phyloP scores from a whole-genome alignment of 768 basidiomycete species.

The Crepidotus variabilis region DNA sequence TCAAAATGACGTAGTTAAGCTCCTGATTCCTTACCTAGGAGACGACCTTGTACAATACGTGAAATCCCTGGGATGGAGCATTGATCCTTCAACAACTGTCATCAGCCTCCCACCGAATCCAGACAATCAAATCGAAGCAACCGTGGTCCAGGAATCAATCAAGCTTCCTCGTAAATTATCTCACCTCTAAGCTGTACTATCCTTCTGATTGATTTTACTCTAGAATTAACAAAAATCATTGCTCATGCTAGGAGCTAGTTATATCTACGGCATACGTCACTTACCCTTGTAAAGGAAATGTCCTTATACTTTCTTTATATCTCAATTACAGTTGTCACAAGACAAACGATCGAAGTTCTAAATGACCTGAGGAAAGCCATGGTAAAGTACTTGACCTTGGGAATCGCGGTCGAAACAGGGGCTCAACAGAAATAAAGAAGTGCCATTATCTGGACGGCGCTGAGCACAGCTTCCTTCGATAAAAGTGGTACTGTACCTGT shows the following conservation, averaged over 20 bases:
- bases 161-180: slow-evolving; percentile 79
- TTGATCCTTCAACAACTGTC: slow-evolving; percentile 50
- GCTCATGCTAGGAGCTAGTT: slow-evolving; percentile 54
- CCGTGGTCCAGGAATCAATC: slow-evolving; percentile 79
- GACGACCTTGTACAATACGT: slow-evolving; percentile 57
- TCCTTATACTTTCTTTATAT: too few relatives aligned
- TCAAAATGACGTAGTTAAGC: background rate
- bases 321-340: too few relatives aligned
- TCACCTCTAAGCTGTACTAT: background rate
- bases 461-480: too few relatives aligned
- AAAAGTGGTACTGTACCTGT: too few relatives aligned
- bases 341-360: too few relatives aligned
- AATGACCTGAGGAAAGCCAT: too few relatives aligned
- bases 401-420: too few relatives aligned
- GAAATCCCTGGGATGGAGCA: slow-evolving; percentile 62
- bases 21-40: slow-evolving; percentile 30
- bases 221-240: slow-evolving; percentile 76
- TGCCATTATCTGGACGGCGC: too few relatives aligned
- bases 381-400: too few relatives aligned
- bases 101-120: slow-evolving; percentile 75
- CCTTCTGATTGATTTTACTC: slow-evolving; percentile 8
- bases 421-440: too few relatives aligned
- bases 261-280: background rate
- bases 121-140: slow-evolving; percentile 85
- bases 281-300: background rate